phyloP scores from a whole-genome alignment of 805 yeast genomes.

The Starmerella gropengiesseri region DNA sequence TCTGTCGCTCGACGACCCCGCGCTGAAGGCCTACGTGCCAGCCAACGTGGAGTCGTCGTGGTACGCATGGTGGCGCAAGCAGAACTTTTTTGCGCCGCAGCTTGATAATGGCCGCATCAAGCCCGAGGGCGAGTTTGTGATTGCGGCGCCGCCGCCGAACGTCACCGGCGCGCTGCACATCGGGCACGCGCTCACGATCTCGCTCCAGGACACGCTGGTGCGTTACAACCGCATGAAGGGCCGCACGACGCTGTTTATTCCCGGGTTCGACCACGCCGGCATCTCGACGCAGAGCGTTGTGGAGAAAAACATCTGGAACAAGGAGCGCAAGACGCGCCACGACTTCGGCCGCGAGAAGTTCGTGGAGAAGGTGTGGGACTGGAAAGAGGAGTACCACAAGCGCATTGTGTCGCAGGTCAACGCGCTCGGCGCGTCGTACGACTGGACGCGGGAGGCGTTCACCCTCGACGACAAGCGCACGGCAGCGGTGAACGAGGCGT shows the following conservation, averaged over 20 bases:
- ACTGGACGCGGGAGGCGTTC: constrained; percentile 91
- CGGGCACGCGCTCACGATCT: constrained; percentile 93
- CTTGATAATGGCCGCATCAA: constrained; percentile 64
- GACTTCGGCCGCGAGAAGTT: constrained; percentile 91
- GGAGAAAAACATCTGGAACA: constrained; percentile 88
- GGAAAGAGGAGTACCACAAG: constrained; percentile 89
- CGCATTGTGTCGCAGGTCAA: constrained; percentile 77
- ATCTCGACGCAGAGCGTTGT: constrained; percentile 97
- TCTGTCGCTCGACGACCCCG: constrained; percentile 79
- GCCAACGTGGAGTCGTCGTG: constrained; percentile 89
- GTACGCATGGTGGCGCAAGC: constrained; percentile 94
- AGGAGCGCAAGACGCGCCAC: constrained; percentile 80
- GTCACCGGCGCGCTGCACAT: constrained; percentile 98
- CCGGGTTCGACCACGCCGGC: constrained; percentile 99
- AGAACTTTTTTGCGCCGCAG: constrained; percentile 83
- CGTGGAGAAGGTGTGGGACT: constrained; percentile 84
- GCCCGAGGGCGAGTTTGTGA: constrained; percentile 75
- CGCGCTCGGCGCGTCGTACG: constrained; percentile 91
- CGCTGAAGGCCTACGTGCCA: constrained; percentile 90
- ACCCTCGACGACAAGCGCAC: constrained; percentile 72
- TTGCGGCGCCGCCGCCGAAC: constrained; percentile 99
- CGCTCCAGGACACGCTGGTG: constrained; percentile 87
- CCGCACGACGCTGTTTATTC: constrained; percentile 80
- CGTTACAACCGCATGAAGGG: constrained; percentile 97
- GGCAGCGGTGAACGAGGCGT: constrained; percentile 79